Conservation (phyloP, 331 rosid species). For the Rosa hybrid region DNA sequence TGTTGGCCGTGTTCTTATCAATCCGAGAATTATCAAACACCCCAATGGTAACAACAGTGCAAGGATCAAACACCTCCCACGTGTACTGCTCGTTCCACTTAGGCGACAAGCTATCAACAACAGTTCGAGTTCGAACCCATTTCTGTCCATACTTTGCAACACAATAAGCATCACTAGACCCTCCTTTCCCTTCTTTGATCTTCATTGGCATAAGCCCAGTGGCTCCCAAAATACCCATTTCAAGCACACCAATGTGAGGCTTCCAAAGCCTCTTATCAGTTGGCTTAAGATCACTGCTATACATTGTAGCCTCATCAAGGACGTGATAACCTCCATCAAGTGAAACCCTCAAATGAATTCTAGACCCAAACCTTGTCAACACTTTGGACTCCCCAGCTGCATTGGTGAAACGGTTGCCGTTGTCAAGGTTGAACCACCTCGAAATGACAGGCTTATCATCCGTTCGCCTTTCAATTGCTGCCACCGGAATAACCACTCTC, state of each 20-base stretch:
- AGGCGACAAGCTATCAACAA: constrained; percentile 54
- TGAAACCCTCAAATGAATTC: constrained; percentile 55
- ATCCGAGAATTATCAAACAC: constrained; percentile 57
- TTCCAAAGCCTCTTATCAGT: constrained; percentile 66
- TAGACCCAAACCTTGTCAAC: constrained; percentile 49
- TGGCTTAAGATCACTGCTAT: constrained; percentile 63
- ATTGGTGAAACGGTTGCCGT: constrained; percentile 21
- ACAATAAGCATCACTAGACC: constrained; percentile 57
- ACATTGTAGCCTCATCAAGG: constrained; percentile 66
- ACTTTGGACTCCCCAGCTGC: constrained; percentile 40
- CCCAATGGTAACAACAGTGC: constrained; percentile 55
- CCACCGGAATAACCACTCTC: constrained; percentile 43
- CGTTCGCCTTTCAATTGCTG: constrained; percentile 44
- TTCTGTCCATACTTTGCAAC: constrained; percentile 64
- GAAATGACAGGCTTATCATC: constrained; percentile 54
- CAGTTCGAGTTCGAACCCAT: constrained; percentile 62
- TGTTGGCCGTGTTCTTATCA: constrained; percentile 32
- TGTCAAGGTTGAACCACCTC: constrained; percentile 64
- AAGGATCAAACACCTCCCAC: constrained; percentile 69
- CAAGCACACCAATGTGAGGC: constrained; percentile 63
- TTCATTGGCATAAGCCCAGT: constrained; percentile 66
- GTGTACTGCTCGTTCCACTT: constrained; percentile 73
- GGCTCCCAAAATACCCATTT: constrained; percentile 65
- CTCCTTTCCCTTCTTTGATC: constrained; percentile 60
- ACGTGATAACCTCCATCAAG: constrained; percentile 73